Conservation (phyloP, 805 yeast genomes). For the Wickerhamomyces bovis region DNA sequence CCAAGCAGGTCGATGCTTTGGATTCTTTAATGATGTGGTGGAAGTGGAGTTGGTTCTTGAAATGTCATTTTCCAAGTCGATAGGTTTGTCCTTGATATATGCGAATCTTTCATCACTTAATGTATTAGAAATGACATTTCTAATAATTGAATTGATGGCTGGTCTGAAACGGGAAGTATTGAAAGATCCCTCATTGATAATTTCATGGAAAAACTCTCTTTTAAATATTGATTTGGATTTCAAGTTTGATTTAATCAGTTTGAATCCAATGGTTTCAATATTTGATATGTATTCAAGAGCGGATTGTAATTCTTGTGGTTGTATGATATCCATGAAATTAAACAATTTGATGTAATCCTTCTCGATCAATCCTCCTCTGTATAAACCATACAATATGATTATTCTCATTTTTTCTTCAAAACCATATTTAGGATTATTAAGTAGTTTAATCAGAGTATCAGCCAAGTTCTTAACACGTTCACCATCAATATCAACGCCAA, state of each 20-base stretch:
- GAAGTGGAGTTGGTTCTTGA: constrained; percentile 27
- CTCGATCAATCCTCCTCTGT: constrained; percentile 76
- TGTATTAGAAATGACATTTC: constrained; percentile 42
- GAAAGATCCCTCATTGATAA: constrained; percentile 34
- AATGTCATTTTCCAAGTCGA: constrained; percentile 33
- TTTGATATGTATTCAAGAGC: constrained; percentile 52
- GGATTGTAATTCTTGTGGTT: constrained; percentile 34
- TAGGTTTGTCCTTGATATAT: constrained; percentile 69
- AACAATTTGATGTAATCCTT: constrained; percentile 67
- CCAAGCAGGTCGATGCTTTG: constrained; percentile 74
- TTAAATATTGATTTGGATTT: constrained; percentile 36
- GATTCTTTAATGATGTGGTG: constrained; percentile 56
- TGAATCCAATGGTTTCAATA: constrained; percentile 53
- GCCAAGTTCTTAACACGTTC: constrained; percentile 52
- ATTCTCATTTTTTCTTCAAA: constrained; percentile 69
- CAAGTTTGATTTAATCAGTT: constrained; percentile 39
- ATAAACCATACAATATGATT: constrained; percentile 67
- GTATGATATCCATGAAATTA: constrained; percentile 41
- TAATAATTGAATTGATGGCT: constrained; percentile 54
- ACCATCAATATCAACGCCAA: constrained; percentile 67
- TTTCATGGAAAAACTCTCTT: constrained; percentile 51
- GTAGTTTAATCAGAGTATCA: constrained; percentile 50
- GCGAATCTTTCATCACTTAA: constrained; percentile 63
- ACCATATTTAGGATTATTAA: constrained; percentile 43
- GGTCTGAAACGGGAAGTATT: constrained; percentile 72